phyloP scores from a whole-genome alignment of 2,329 filamentous ascomycete genomes.

The Fusarium torulosum region DNA sequence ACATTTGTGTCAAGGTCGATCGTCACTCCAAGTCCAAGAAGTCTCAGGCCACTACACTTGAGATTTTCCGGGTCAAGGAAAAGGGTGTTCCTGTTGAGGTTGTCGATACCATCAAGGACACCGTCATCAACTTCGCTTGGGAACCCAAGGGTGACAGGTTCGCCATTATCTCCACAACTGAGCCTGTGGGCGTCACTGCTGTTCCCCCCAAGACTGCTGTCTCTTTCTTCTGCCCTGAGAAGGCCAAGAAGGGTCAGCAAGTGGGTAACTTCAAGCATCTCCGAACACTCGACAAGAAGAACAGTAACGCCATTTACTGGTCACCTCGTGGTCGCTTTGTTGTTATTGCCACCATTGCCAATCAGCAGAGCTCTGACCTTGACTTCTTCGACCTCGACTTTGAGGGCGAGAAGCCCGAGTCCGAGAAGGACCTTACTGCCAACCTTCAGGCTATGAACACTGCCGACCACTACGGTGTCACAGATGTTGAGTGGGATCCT shows the following conservation, averaged over 20 bases:
- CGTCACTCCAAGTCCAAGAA: constrained; percentile 99
- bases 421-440: constrained; percentile 92
- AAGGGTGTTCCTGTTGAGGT: constrained; percentile 99
- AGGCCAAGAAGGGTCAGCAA: constrained; percentile 86
- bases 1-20: constrained; percentile 98
- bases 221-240: constrained; percentile 96
- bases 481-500: constrained; percentile 97
- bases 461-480: constrained; percentile 96
- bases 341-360: constrained; percentile 91
- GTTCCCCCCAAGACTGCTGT: constrained; percentile 95
- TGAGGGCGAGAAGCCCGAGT: constrained; percentile 94
- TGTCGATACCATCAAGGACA: constrained; percentile 97
- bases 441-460: constrained; percentile 96
- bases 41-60: constrained; percentile 93
- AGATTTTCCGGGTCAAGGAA: constrained; percentile 97
- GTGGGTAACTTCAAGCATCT: constrained; percentile 97
- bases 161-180: constrained; percentile 94
- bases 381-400: constrained; percentile 99
- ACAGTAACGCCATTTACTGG: constrained; percentile 99
- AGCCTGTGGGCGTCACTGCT: constrained; percentile 80
- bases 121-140: constrained; percentile 99
- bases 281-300: constrained; percentile 97
- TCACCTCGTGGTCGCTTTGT: constrained; percentile 96
- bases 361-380: constrained; percentile 92
- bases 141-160: constrained; percentile 98